Base-by-base conservation (phyloP, 2,329 filamentous ascomycete species). In the Ceratocystis ficicola region DNA sequence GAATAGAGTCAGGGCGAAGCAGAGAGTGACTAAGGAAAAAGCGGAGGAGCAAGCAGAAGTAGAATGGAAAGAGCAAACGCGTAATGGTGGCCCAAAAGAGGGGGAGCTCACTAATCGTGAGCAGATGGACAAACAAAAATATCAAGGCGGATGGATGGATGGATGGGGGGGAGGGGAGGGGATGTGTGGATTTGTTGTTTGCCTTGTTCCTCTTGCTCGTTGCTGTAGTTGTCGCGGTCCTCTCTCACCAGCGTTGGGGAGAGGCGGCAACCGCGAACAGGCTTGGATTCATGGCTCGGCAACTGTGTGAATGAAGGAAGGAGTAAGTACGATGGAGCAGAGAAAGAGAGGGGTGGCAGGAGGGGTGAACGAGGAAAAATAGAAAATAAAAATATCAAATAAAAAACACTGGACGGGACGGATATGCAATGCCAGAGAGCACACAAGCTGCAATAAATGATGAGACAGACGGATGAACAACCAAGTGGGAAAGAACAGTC, bases 191-290 rank as follows among this genome's bases (percentile, higher is more conserved):
- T 60, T n/a, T 62, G 17, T 12, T 22, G 57, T 20, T 61, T 61
- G 60, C 59, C 28, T 30, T 20, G 6, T 44, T 63, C 17, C n/a
- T 44, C 12, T 25, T 46, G 52, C 52, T 28, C 30, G 41, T 44
- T 41, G 10, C 36, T 63, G 12, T 63, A 30, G 25, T 46, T 20
- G 44, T 63, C 20, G 61, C 46, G 44, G 61, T 57, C 57, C 66
- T 67, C 62, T 65, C 62, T 50, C 63, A 67, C 32, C 61, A 67
- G 10, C 20, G 59, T 36, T 65, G 62, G 52, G 63, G 66, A 67
- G 66, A 62, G 63, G 63, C 57, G 44, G 63, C 46, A 55, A 57
- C 66, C 44, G 52, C 44, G 44, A 44, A 25, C 36, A 46, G 57
- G 46, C n/a, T 41, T 17, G 30, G 57, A 67, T 64, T 67, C 66